These are phyloP conservation scores for Protomyces arabidopsidicola DNA, from an alignment of 1,139 yeast genomes.

Conservation along the genomic window DNA sequence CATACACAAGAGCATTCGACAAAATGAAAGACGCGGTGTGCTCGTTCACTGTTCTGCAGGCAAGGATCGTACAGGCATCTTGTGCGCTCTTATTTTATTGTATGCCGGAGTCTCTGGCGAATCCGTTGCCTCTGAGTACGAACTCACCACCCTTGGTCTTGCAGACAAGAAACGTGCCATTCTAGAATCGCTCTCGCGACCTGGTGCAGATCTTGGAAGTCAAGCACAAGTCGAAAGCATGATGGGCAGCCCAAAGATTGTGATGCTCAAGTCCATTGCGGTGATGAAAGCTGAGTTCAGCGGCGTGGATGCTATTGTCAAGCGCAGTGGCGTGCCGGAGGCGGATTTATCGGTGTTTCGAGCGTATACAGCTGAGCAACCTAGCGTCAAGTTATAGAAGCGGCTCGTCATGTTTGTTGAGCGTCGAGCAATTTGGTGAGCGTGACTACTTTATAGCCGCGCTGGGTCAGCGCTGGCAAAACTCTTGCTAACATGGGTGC, in stretches of 20 bases:
- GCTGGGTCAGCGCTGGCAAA: not conserved
- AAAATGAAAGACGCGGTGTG: conserved; percentile 3
- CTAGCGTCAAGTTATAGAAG: not conserved
- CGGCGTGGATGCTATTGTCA: not conserved
- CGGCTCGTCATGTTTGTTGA: not conserved
- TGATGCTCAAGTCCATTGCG: not conserved
- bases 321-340: not conserved
- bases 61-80: conserved; percentile 76
- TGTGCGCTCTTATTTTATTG: conserved; percentile 61
- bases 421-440: not conserved
- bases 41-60: conserved; percentile 49
- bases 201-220: not conserved
- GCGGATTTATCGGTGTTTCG: not conserved
- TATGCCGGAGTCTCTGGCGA: conserved; percentile 62
- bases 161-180: conserved; percentile 12
- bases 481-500: conserved; percentile 11
- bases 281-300: not conserved
- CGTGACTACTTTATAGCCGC: conserved; percentile 16
- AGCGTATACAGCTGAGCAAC: not conserved
- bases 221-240: not conserved
- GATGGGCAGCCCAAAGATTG: not conserved
- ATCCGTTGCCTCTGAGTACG: conserved; percentile 67
- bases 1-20: not conserved
- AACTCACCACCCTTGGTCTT: conserved; percentile 65
- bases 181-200: not conserved